Evolutionary conservation across 208 protist species (phyloP).

Genomic region (Trypanosoma mega): DNA sequence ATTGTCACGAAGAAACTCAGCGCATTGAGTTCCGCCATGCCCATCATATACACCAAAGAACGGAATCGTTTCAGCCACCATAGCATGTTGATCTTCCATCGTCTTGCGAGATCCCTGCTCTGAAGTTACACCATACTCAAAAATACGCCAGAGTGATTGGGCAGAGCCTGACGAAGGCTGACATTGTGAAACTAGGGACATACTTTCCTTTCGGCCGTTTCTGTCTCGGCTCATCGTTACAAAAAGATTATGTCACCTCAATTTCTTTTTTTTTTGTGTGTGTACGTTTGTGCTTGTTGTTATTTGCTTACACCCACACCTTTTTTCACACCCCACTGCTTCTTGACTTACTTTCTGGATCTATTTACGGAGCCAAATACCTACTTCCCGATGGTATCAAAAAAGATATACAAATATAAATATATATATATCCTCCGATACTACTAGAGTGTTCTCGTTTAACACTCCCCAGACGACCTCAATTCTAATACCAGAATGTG

Average conservation of each 20-base stretch:
- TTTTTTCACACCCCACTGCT: too few species aligned
- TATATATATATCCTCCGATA: too few species aligned
- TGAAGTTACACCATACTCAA: constrained; percentile 78
- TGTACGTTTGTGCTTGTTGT: too few species aligned
- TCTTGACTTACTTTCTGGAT: too few species aligned
- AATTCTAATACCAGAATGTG: too few species aligned
- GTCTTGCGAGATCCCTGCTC: constrained; percentile 82
- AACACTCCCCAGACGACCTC: too few species aligned
- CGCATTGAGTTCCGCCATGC: constrained; percentile 82
- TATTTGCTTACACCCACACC: too few species aligned
- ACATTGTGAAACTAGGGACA: background rate
- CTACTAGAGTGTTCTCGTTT: too few species aligned
- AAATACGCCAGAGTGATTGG: constrained; percentile 49
- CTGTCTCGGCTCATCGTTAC: background rate
- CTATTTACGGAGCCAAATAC: too few species aligned
- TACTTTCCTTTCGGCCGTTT: background rate
- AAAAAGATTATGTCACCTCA: background rate
- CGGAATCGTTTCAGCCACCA: constrained; percentile 75
- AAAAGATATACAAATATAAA: too few species aligned
- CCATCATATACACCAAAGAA: constrained; percentile 92
- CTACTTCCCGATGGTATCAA: too few species aligned
- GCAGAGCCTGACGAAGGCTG: constrained; percentile 12
- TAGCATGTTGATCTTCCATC: constrained; percentile 90
- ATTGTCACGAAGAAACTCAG: constrained; percentile 81
- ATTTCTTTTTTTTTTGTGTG: background rate